phyloP scores from a whole-genome alignment of 768 basidiomycete genomes.

The Leccinellum luteum region DNA sequence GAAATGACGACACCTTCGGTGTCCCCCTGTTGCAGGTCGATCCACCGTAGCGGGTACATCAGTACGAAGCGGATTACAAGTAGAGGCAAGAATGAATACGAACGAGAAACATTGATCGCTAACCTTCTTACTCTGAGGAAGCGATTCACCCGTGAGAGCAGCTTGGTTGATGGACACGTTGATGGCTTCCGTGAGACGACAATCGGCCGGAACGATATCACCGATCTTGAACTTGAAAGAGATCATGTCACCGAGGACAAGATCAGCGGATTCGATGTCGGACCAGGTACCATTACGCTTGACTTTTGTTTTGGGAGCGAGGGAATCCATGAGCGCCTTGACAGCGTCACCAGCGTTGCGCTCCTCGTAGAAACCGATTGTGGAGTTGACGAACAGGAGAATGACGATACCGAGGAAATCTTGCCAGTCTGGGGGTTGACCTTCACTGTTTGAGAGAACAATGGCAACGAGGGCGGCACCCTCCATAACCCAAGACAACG shows the following conservation, averaged over 20 bases:
- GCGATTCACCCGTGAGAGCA: slow-evolving; percentile 95
- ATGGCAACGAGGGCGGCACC: slow-evolving; percentile 93
- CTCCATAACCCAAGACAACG: slow-evolving; percentile 99
- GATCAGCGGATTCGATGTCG: slow-evolving; percentile 88
- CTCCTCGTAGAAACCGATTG: slow-evolving; percentile 98
- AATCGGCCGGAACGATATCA: slow-evolving; percentile 97
- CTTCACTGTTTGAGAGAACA: slow-evolving; percentile 89
- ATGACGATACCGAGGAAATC: slow-evolving; percentile 97
- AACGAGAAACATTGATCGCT: slow-evolving; percentile 99
- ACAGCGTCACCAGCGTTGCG: slow-evolving; percentile 97
- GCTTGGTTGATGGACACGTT: slow-evolving; percentile 99
- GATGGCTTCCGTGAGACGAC: slow-evolving; percentile 93
- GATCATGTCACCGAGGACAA: slow-evolving; percentile 95
- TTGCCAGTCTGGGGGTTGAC: slow-evolving; percentile 88
- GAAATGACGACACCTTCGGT: slow-evolving; percentile 98
- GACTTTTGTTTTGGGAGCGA: slow-evolving; percentile 95
- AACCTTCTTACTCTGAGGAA: slow-evolving; percentile 87
- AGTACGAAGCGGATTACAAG: neutral
- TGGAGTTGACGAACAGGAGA: slow-evolving; percentile 89
- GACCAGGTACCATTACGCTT: slow-evolving; percentile 81
- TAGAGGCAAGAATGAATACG: slow-evolving; percentile 32
- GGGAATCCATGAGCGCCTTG: slow-evolving; percentile 99
- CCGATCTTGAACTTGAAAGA: slow-evolving; percentile 99
- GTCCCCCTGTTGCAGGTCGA: slow-evolving; percentile 98
- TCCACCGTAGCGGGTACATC: slow-evolving; percentile 47